These are phyloP conservation scores for Geotrichum phurueaensis DNA, from an alignment of 1,139 yeast genomes.

Conservation along the genomic window DNA sequence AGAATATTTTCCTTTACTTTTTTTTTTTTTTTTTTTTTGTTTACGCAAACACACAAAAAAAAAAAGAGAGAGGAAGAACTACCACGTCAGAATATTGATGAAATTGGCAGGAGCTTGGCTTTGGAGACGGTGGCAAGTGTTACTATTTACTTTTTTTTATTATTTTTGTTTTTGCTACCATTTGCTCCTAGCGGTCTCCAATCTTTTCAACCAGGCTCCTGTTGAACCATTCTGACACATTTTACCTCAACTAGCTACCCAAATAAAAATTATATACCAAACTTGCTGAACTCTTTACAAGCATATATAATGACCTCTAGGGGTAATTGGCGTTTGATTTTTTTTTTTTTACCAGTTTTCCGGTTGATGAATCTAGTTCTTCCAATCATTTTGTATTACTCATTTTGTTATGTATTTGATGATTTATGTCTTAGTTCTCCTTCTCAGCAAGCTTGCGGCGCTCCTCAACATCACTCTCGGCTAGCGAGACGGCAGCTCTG, in stretches of 20 bases:
- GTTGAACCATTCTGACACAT: not conserved
- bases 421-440: constrained; percentile 7
- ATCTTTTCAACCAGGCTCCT: not conserved
- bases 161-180: not conserved
- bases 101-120: not conserved
- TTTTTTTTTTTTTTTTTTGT: too few relatives aligned
- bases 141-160: not conserved
- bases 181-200: not conserved
- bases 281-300: too few relatives aligned
- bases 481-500: constrained; percentile 77
- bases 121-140: not conserved
- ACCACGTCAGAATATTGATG: not conserved
- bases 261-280: too few relatives aligned
- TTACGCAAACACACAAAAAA: not conserved
- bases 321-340: not conserved
- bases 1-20: too few relatives aligned
- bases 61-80: not conserved
- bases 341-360: not conserved
- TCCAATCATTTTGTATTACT: not conserved
- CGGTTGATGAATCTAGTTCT: not conserved
- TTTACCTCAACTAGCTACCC: too few relatives aligned
- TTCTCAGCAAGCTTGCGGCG: constrained; percentile 29
- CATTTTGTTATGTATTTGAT: not conserved
- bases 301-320: too few relatives aligned
- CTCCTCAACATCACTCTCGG: constrained; percentile 70